phyloP scores from a whole-genome alignment of 73 alveolate genomes.

The Paramecium octaurelia region DNA sequence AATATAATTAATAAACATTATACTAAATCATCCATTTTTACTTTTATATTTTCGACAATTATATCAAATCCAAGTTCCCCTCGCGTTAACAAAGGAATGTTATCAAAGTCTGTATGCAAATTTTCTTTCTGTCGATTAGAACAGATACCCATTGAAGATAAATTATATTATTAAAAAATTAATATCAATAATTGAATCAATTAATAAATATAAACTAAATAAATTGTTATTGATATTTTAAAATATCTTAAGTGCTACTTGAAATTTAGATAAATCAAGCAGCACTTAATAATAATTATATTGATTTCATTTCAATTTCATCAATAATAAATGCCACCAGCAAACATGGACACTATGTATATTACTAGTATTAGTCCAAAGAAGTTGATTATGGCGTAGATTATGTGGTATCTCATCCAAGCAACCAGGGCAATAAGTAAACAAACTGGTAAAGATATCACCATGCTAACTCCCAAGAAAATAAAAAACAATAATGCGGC shows the following conservation, averaged over 20 bases:
- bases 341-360: background rate
- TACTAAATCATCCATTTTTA: background rate
- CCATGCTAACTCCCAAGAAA: background rate
- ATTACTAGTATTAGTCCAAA: background rate
- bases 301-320: background rate
- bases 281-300: background rate
- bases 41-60: background rate
- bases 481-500: background rate
- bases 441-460: background rate
- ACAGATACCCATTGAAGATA: background rate
- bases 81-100: background rate
- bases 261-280: background rate
- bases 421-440: background rate
- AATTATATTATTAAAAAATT: background rate
- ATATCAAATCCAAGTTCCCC: background rate
- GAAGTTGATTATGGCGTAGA: background rate
- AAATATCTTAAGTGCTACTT: background rate
- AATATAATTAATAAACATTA: background rate
- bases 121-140: background rate
- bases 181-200: background rate
- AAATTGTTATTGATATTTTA: background rate
- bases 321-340: background rate
- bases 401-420: background rate
- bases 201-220: background rate
- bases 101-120: background rate